Base-by-base conservation (phyloP, 129 eudicot species). In the Erigeron canadensis region DNA sequence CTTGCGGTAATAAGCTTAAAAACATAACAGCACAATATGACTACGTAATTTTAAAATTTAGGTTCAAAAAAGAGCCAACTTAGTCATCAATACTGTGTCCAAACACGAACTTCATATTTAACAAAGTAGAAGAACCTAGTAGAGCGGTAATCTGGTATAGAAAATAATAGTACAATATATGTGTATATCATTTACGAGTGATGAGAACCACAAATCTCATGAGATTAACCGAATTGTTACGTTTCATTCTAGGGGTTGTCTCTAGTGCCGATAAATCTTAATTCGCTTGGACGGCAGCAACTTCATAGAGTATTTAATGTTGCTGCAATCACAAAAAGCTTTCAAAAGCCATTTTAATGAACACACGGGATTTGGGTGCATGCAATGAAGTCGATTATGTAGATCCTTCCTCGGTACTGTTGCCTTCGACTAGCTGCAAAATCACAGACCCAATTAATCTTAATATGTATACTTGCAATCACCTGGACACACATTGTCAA, bases 361-460 rank as follows among this genome's bases (percentile, higher is more conserved):
- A 34, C 21, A 18, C 8, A 78, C 45, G 43, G 38, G 59, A 70
- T 8, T 47, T 53, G 41, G 44, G 48, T 73, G 67, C 58, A 64
- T 75, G 13, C 67, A 57, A 78, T 7, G 44, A 34, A 15, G 78
- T 73, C 22, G 71, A 40, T 70, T 73, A 64, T 15, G 67, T 56
- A 7, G 90, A 78, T 70, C 82, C 81, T 39, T 86, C 91, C 8
- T 65, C 84, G 1, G 75, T 17, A 57, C 82, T 90, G 11, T 75
- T 79, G 47, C 87, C 86, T 81, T 86, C 86, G 48, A 92, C 83
- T 72, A 92, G 81, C 98, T 92, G 96, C 15, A 28, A 56, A 75
- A 81, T 61, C 10, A 47, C 75, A 54, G 72, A 81, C 53, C 13
- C 61, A 77, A 12, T 5, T 73, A 67, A 19, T 43, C 40, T 67